Conservation (phyloP, 192 early-diverging fungal species). For the Linnemannia schmuckeri region DNA sequence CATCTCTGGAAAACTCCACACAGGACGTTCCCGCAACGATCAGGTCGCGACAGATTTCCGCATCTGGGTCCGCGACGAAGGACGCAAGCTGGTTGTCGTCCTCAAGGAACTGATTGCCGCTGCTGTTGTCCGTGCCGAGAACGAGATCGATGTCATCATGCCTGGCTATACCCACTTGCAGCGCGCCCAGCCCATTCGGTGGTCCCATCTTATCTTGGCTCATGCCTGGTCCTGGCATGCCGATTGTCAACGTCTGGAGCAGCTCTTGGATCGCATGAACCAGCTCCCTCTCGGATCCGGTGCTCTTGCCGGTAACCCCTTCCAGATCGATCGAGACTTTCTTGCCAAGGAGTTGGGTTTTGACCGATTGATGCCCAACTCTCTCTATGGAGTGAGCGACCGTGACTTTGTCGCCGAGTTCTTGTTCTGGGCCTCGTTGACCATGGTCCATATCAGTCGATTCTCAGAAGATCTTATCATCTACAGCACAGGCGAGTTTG, state of each 20-base stretch:
- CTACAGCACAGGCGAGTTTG: conserved; percentile 94
- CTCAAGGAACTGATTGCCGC: conserved; percentile 84
- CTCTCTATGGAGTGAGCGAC: conserved; percentile 91
- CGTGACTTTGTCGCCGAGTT: conserved; percentile 99
- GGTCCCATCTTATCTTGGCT: conserved; percentile 92
- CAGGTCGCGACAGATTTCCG: conserved; percentile 99
- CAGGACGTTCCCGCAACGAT: conserved; percentile 95
- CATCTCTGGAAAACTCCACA: conserved; percentile 97
- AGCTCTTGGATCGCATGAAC: conserved; percentile 86
- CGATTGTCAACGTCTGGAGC: conserved; percentile 86
- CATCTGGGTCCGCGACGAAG: conserved; percentile 91
- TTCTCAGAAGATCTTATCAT: conserved; percentile 97
- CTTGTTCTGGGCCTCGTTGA: conserved; percentile 92
- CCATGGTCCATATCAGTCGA: conserved; percentile 92
- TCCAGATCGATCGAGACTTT: conserved; percentile 93
- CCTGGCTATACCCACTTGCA: conserved; percentile 99
- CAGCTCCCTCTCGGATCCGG: conserved; percentile 92
- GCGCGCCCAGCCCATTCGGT: conserved; percentile 98
- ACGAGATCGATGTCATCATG: conserved; percentile 96
- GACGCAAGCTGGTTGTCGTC: conserved; percentile 68
- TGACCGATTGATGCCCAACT: conserved; percentile 87
- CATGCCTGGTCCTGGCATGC: conserved; percentile 94
- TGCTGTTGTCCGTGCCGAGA: conserved; percentile 83
- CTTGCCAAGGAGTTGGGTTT: conserved; percentile 93
- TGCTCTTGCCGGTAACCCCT: conserved; percentile 97